A percentile compares a stretch with the other conserved stretches of the same genome.
Conservation (phyloP, 2,329 filamentous ascomycete genomes). For the Fusarium miscanthi region DNA sequence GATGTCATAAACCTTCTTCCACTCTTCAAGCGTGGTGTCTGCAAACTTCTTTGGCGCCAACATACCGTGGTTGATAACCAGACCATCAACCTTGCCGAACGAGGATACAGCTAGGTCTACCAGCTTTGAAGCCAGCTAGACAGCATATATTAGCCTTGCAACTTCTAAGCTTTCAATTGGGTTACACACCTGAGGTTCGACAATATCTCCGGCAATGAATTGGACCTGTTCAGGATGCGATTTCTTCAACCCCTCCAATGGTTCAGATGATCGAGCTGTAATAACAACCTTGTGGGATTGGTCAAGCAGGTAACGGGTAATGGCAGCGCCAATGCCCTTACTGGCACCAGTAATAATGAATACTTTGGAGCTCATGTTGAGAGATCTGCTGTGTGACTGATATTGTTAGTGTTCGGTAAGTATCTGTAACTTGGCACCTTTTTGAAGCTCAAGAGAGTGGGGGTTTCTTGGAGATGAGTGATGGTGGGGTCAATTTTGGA, state of each 20-base stretch:
- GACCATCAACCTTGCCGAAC: constrained; percentile 80
- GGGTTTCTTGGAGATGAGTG: constrained; percentile 7
- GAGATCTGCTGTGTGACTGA: constrained; percentile 1
- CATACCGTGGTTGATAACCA: constrained; percentile 90
- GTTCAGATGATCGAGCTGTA: constrained; percentile 64
- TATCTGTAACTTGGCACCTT: constrained; percentile 10
- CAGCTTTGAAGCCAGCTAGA: constrained; percentile 67
- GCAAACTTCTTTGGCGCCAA: constrained; percentile 80
- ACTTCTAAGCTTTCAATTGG: background rate
- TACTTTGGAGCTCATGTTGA: constrained; percentile 66
- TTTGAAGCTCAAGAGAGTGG: constrained; percentile 23
- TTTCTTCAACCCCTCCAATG: constrained; percentile 63
- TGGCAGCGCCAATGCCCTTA: constrained; percentile 70
- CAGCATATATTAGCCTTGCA: background rate
- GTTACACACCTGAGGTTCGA: constrained; percentile 53
- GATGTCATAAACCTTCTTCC: constrained; percentile 80
- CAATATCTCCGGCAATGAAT: constrained; percentile 66
- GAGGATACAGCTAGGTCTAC: constrained; percentile 72
- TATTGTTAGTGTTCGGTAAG: background rate
- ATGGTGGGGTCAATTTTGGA: constrained; percentile 34
- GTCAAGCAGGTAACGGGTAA: constrained; percentile 63
- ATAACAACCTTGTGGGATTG: constrained; percentile 69
- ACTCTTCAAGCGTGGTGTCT: constrained; percentile 76
- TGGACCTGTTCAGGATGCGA: constrained; percentile 62
- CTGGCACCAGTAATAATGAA: constrained; percentile 77